Conservation (phyloP, 2,329 filamentous ascomycete species). For the Colletotrichum musicola region DNA sequence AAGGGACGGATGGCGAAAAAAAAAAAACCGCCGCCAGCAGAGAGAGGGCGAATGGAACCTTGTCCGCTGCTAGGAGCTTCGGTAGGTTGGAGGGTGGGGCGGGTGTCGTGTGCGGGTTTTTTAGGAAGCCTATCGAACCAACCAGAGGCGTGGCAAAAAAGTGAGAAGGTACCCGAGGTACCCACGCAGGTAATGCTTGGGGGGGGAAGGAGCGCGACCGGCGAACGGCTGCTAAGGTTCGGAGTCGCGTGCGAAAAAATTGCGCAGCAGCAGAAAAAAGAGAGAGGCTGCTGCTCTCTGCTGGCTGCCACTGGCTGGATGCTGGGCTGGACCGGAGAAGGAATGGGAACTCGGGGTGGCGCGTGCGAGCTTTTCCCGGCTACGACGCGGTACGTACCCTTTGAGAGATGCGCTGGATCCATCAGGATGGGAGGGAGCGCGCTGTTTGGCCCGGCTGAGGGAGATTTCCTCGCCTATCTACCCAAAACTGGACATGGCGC, state of each 20-base stretch:
- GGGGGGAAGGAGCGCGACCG: not conserved
- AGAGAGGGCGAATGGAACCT: slow-evolving; percentile 24
- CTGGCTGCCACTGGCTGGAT: not conserved
- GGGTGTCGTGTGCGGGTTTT: slow-evolving; percentile 42
- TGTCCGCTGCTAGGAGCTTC: slow-evolving; percentile 17
- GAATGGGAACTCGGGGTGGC: slow-evolving; percentile 36
- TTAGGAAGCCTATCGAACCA: slow-evolving; percentile 37
- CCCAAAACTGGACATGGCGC: slow-evolving; percentile 25
- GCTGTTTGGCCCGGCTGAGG: slow-evolving; percentile 26
- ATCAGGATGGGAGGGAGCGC: slow-evolving; percentile 13
- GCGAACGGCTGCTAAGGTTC: slow-evolving; percentile 18
- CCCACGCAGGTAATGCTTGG: not conserved
- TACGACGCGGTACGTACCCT: not conserved
- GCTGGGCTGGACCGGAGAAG: slow-evolving; percentile 30
- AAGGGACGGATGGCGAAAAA: slow-evolving; percentile 29
- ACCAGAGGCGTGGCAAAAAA: slow-evolving; percentile 27
- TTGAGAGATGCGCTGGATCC: not conserved
- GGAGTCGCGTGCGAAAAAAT: not conserved
- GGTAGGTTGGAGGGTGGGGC: slow-evolving; percentile 32
- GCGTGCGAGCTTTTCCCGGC: slow-evolving; percentile 19
- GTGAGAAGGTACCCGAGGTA: not conserved
- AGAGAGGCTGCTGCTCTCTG: no score
- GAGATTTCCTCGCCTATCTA: slow-evolving; percentile 25
- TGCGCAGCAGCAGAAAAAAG: not conserved
- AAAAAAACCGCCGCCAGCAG: slow-evolving; percentile 13